Conservation (phyloP, 2,329 filamentous ascomycete genomes). For the Alternaria ethzedia region DNA sequence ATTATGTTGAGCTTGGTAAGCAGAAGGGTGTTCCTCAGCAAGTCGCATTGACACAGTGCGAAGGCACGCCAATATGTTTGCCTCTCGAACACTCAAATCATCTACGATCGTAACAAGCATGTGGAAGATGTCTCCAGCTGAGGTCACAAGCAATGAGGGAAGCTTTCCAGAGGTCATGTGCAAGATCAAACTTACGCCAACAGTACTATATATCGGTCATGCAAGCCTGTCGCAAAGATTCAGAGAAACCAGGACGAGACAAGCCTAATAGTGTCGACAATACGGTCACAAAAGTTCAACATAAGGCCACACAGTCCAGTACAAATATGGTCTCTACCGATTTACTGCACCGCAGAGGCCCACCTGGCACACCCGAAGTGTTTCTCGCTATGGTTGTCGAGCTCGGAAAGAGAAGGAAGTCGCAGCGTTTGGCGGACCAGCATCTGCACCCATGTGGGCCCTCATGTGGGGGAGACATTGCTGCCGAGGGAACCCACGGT, state of each 20-base stretch:
- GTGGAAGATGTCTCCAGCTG: background rate
- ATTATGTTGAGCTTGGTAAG: background rate
- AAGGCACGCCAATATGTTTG: background rate
- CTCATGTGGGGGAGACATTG: background rate
- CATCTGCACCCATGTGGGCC: background rate
- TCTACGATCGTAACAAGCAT: background rate
- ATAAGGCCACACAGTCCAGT: background rate
- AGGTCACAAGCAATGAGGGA: background rate
- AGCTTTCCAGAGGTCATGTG: background rate
- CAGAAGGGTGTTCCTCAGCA: too few relatives aligned
- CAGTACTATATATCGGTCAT: background rate
- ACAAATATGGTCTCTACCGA: background rate
- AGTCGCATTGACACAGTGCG: background rate
- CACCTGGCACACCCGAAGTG: background rate
- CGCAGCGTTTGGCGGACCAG: background rate
- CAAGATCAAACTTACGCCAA: background rate
- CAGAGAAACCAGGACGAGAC: background rate
- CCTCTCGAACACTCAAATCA: background rate
- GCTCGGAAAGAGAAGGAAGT: rapidly evolving
- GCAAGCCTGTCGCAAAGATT: background rate
- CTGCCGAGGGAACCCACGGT: rapidly evolving
- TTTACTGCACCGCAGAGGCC: background rate
- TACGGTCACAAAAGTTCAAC: background rate
- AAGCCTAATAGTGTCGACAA: background rate
- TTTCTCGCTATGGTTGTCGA: background rate